Percentiles rank a stretch among this genome's conserved stretches.
These are phyloP conservation scores for Stylosanthes scabra DNA, from an alignment of 331 rosid genomes.

Conservation along the genomic window DNA sequence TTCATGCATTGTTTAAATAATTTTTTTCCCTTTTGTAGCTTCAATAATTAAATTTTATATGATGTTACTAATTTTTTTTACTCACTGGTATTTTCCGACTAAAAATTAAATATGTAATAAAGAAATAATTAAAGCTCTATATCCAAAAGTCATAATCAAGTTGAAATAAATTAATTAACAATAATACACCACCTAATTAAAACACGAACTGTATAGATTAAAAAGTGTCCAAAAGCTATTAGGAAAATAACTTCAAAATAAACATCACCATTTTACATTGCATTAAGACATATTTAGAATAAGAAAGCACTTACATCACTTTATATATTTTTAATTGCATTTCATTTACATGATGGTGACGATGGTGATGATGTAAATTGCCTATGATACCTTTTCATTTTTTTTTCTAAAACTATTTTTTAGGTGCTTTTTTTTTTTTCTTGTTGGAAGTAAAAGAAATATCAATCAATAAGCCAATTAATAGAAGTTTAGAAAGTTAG, in stretches of 20 bases:
- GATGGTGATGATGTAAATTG: constrained; percentile 11
- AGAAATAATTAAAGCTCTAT: neutral
- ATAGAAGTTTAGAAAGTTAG: constrained; percentile 37
- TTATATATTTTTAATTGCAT: constrained; percentile 3
- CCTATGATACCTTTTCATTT: neutral
- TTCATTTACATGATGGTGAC: constrained; percentile 22
- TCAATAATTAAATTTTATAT: too few species aligned
- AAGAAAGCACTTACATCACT: neutral
- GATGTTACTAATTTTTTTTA: too few species aligned
- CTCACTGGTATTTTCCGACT: too few species aligned
- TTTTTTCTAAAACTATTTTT: too few species aligned
- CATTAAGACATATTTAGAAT: neutral
- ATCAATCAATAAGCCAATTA: neutral
- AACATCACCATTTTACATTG: neutral
- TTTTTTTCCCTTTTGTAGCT: too few species aligned
- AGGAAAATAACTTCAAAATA: neutral
- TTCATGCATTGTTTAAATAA: too few species aligned
- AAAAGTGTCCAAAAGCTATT: neutral
- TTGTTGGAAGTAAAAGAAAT: neutral
- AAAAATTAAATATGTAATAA: too few species aligned
- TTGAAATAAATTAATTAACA: neutral
- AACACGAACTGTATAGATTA: neutral
- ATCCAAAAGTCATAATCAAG: neutral
- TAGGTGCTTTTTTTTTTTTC: too few species aligned
- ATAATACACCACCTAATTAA: too few species aligned